phyloP scores from a whole-genome alignment of 2,329 filamentous ascomycete species.

The Teratosphaeriaceae sp. region DNA sequence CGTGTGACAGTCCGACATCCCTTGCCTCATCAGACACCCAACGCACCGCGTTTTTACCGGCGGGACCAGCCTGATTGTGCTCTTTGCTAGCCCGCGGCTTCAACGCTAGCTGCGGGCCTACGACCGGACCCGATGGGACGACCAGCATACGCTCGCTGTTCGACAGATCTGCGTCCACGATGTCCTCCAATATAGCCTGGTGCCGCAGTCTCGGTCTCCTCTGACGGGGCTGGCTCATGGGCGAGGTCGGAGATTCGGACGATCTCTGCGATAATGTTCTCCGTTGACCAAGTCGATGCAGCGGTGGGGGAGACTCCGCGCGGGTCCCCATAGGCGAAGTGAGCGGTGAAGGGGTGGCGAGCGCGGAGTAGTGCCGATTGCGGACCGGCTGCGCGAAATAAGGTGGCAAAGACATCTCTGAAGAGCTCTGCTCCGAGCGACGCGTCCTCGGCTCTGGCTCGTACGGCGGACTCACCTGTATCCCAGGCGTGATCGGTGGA shows the following conservation, averaged over 20 bases:
- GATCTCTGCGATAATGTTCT: background rate
- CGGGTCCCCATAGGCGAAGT: background rate
- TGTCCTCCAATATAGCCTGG: slow-evolving; percentile 4
- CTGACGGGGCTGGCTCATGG: background rate
- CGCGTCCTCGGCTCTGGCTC: background rate
- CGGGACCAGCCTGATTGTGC: background rate
- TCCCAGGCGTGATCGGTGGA: background rate
- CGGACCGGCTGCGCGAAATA: slow-evolving; percentile 1
- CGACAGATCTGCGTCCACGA: slow-evolving; percentile 7
- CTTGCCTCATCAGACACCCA: slow-evolving; percentile 16
- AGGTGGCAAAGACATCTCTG: background rate
- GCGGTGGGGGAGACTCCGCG: background rate
- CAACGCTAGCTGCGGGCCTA: background rate
- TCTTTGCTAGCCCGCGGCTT: background rate
- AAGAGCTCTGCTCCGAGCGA: slow-evolving; percentile 1
- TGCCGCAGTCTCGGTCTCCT: slow-evolving; percentile 6
- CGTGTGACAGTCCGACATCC: slow-evolving; percentile 27
- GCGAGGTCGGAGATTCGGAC: background rate
- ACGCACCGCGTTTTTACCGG: slow-evolving; percentile 5
- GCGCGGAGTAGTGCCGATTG: background rate
- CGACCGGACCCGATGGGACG: background rate
- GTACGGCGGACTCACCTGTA: slow-evolving; percentile 1
- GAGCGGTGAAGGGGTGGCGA: background rate
- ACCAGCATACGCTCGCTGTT: background rate
- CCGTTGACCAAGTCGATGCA: background rate